A percentile compares a stretch with the other conserved stretches of the same genome.
Evolutionary conservation across 768 basidiomycete genomes (phyloP).

Genomic region (Agaricus subrufescens): DNA sequence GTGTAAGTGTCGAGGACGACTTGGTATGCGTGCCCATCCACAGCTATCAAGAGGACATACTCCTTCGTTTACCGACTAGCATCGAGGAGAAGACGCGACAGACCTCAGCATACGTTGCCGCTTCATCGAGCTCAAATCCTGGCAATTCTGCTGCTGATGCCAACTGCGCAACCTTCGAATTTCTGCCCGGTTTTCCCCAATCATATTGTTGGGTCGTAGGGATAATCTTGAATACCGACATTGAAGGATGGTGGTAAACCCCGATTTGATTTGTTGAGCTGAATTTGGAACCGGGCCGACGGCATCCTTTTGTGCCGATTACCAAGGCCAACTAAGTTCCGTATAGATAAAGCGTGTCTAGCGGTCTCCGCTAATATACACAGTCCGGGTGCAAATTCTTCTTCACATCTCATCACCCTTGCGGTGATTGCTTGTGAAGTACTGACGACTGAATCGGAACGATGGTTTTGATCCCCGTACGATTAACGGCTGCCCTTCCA

Average conservation of each 20-base stretch:
- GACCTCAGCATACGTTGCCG: slow-evolving; percentile 90
- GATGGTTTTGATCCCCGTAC: no score
- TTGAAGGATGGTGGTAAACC: background rate
- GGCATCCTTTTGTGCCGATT: background rate
- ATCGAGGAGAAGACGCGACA: slow-evolving; percentile 17
- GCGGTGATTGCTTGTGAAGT: no score
- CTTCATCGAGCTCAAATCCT: slow-evolving; percentile 63
- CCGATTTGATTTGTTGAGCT: background rate
- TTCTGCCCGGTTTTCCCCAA: slow-evolving; percentile 85
- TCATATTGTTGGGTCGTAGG: slow-evolving; percentile 90
- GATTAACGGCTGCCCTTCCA: no score
- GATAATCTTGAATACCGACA: slow-evolving; percentile 66
- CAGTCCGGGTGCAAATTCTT: no score
- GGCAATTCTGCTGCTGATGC: slow-evolving; percentile 61
- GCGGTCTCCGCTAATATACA: no score
- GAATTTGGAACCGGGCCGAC: background rate
- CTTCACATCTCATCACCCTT: no score
- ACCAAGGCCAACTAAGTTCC: no score
- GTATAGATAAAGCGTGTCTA: no score
- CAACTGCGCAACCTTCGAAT: slow-evolving; percentile 86
- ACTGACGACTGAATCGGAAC: no score
- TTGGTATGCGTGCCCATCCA: slow-evolving; percentile 99
- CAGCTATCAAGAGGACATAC: slow-evolving; percentile 44
- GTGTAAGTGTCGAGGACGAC: slow-evolving; percentile 39
- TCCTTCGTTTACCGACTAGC: background rate